Base-by-base conservation (phyloP, 1,139 yeast species). In the Ogataea hybrid region DNA sequence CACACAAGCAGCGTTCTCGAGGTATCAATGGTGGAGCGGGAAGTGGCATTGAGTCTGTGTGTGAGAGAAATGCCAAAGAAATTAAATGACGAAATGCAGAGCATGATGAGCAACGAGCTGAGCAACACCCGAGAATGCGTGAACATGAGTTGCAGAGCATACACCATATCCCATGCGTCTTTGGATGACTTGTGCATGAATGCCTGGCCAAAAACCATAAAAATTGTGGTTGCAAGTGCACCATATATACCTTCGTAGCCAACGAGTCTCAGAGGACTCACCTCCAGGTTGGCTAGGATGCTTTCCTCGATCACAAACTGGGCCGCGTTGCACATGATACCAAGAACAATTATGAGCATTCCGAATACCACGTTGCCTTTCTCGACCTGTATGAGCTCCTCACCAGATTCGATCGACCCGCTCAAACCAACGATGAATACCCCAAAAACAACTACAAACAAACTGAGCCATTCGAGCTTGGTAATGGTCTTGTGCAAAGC, bases 271-370 rank as follows among this genome's bases (percentile, higher is more conserved):
- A 84, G 60, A 1, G 95, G 90, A 9, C 72, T 71, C 38, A 85
- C 68, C 12, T 77, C 68, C 53, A 75, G 71, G 47, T 67, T 67
- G 22, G 71, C 65, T 47, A 86, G 65, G 37, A 85, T 71, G 54
- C 80, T 81, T 57, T 86, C 95, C 58, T 86, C 95, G 31, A 80
- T 69, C 6, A 85, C 94, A 62, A 84, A 86, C 58, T 86, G 95
- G 20, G 80, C 63, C 0, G 95, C 92, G 41, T 83, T 81, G 48
- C 83, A 72, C 7, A 80, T 57, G 53, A 81, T 87, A 6, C 85
- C 95, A 21, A 75, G 48, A 11, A 84, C 62, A 43, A 86, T 74
- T 35, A 85, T 61, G 0, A 62, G 33, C 43, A 85, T 75, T 1
- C 95, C 95, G 35, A 81, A 53, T 0, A 73, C 56, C 2, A 73